Percentiles rank a stretch among this genome's conserved stretches.
phyloP scores from a whole-genome alignment of 176 grass and related monocot species.

The Zea luxurians region DNA sequence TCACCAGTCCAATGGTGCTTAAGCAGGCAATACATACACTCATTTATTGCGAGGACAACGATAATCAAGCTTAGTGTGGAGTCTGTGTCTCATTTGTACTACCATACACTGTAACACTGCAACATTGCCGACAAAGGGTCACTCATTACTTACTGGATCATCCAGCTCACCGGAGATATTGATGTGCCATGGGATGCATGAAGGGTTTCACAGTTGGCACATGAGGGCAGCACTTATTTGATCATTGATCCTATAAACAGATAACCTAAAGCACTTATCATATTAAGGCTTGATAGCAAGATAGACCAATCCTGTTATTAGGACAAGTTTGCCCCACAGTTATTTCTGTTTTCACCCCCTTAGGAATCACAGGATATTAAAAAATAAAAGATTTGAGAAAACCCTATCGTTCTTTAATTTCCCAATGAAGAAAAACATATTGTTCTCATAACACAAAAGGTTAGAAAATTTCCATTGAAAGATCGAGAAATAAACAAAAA shows the following conservation, averaged over 20 bases:
- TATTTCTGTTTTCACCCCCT: neutral
- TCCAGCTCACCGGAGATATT: neutral
- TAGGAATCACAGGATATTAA: neutral
- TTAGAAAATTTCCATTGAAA: neutral
- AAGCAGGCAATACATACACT: neutral
- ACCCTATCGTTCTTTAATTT: neutral
- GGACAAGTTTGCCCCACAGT: neutral
- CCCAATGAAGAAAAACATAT: neutral
- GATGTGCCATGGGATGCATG: neutral
- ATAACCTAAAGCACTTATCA: neutral
- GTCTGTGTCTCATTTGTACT: constrained; percentile 1
- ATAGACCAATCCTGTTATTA: neutral
- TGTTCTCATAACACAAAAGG: neutral
- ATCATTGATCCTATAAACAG: neutral
- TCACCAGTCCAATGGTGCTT: neutral
- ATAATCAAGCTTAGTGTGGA: neutral
- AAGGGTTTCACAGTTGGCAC: neutral
- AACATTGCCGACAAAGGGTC: neutral
- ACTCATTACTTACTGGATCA: neutral
- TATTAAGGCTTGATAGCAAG: neutral
- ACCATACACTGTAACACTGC: neutral
- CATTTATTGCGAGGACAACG: neutral
- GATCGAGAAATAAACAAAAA: neutral
- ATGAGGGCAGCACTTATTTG: neutral
- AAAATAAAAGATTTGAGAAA: neutral